These are phyloP conservation scores for Pestalotiopsis sp. DNA, from an alignment of 2,329 filamentous ascomycete species.

Conservation along the genomic window DNA sequence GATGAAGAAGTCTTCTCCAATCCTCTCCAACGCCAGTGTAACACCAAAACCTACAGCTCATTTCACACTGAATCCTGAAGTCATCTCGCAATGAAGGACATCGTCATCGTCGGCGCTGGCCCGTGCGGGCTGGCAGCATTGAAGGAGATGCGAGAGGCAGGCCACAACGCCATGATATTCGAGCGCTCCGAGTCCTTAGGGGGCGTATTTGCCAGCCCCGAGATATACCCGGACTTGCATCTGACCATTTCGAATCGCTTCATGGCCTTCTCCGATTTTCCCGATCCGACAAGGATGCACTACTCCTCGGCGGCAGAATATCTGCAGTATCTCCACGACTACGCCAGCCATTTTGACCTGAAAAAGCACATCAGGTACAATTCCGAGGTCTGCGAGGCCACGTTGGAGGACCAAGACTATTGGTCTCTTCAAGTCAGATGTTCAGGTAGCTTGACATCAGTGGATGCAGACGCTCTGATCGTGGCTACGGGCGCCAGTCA, in stretches of 20 bases:
- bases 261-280: conserved; percentile 3
- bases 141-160: conserved; percentile 4
- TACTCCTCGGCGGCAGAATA: not conserved
- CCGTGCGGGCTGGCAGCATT: not conserved
- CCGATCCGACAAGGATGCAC: not conserved
- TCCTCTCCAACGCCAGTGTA: no score
- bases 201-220: not conserved
- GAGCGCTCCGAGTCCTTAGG: not conserved
- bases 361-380: not conserved
- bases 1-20: no score
- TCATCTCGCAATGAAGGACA: not conserved
- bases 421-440: not conserved
- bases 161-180: not conserved
- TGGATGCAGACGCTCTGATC: not conserved
- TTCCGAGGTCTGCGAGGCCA: not conserved
- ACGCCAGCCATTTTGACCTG: not conserved
- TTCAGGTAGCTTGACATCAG: no score
- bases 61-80: no score
- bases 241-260: conserved; percentile 5
- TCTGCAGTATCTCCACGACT: not conserved
- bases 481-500: conserved; percentile 1
- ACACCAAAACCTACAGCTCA: no score
- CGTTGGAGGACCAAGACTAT: not conserved
- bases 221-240: not conserved
- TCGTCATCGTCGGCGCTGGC: not conserved